Evolutionary conservation across 352 stramenopile genomes (phyloP), one percentile per base, ranked within the genome.

Genomic region (Lagenidium giganteum): DNA sequence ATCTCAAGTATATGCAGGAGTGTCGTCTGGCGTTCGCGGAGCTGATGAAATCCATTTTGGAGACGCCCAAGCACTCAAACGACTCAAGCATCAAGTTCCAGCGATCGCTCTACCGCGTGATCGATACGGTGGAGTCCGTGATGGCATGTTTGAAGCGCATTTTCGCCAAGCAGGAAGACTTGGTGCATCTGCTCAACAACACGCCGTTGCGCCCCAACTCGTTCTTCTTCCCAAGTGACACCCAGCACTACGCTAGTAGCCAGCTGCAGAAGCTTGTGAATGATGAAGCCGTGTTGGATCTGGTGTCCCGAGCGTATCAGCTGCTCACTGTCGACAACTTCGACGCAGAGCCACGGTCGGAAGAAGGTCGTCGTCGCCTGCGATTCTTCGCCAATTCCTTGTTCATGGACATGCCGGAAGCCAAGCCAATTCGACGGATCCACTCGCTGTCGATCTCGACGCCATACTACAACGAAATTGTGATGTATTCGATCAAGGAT

Each of bases 401-500:
- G 8, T 94, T 94, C 44, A 94, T 94, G 82, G 79, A 94, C 27
- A 94, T 94, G 82, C 82, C 82, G 4, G 79, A 91, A 28, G 82
- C 82, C 12, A 92, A 91, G 40, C 64, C 78, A 0, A 77, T 94
- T 43, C 75, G 82, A 24, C 89, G 91, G 58, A 94, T 94, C 51
- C 77, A 75, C 24, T 94, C 82, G 11, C 54, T 94, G 20, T 88
- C 72, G 1, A 58, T 94, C 4, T 80, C 82, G 17, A 94, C 82
- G 16, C 82, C 85, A 35, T 94, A 94, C 61, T 94, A 92, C 66
- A 92, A 74, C 43, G 82, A 94, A 82, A 94, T 94, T 26, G 82
- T 94, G 22, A 48, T 94, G 70, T 94, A 92, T 61, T 94, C 82
- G 54, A 80, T 94, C 50, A 90, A 94, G 61, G 82, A 94, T 25